Base-by-base conservation (phyloP, 108 stramenopile species). In the Licmophora abbreviata region DNA sequence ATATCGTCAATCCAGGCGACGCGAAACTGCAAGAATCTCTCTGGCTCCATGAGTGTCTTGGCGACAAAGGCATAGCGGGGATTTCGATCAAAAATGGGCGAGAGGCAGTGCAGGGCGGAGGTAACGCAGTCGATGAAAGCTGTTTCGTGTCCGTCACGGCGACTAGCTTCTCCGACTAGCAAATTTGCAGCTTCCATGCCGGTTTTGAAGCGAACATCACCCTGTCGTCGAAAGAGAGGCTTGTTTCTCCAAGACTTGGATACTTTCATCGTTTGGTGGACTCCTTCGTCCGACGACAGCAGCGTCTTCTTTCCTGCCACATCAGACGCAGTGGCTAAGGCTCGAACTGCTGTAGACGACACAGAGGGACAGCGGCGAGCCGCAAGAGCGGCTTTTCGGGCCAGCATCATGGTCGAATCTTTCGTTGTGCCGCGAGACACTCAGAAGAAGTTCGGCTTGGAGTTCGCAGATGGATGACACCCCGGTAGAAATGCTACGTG, bases 31-130 rank as follows among this genome's bases (percentile, higher is more conserved):
- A 94, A 55, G 41, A 76, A 75, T 5, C 93, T 75, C 53, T 94
- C 93, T 9, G 93, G 93, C 51, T 94, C 93, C 65, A 94, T 81
- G 42, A 94, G 44, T 21, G 90, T 87, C 61, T 97, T 97, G 33
- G 94, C 95, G 10, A 92, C 81, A 69, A 94, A 97, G 20, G 96
- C 96, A 56, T 95, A 95, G 22, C 90, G 73, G 1, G 96, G 96
- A 56, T 86, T 93, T 12, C 96, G 76, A 50, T 97, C 96, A 56
- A 97, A 95, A 29, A 97, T 70, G 27, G 93, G 92, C 12, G 88
- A 85, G 9, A 97, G 64, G 31, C 73, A 78, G 33, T 74, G 71
- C 69, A 97, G 73, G 41, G 79, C 74, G 38, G 63, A 56, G 0
- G 71, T 55, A 27, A 94, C 74, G 24, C 81, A 69, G 23, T 94